These are phyloP conservation scores for Bryum argenteum DNA, from an alignment of 225 moss, liverwort and hornwort species.

Conservation along the genomic window DNA sequence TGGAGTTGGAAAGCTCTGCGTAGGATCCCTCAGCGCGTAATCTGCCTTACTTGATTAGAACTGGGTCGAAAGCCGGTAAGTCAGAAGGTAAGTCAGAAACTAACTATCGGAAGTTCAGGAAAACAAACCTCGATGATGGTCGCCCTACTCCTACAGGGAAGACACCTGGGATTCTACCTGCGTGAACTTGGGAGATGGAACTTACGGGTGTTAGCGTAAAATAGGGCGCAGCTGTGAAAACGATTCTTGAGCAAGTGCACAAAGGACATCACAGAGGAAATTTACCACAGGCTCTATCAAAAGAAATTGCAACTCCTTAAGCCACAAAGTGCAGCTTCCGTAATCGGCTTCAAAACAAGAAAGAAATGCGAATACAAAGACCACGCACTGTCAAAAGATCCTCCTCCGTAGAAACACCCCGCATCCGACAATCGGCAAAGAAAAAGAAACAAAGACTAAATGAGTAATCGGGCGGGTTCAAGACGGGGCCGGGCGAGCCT, in stretches of 20 bases:
- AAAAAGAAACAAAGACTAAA: too few species aligned
- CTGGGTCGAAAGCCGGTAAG: background rate
- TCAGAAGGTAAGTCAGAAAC: conserved; percentile 9
- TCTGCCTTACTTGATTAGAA: background rate
- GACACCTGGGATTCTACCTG: background rate
- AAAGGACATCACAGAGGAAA: background rate
- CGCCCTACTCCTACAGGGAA: background rate
- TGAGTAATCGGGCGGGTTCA: too few species aligned
- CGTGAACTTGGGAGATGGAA: background rate
- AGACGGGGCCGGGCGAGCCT: too few species aligned
- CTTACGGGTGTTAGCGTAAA: too few species aligned
- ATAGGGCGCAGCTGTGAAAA: too few species aligned
- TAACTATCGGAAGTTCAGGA: background rate
- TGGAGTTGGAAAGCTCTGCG: background rate
- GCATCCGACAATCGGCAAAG: too few species aligned
- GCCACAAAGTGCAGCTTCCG: conserved; percentile 8
- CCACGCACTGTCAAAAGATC: too few species aligned
- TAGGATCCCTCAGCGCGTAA: background rate
- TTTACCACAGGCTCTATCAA: background rate
- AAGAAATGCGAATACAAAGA: background rate
- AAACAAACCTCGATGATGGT: conserved; percentile 21
- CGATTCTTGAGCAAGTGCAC: too few species aligned
- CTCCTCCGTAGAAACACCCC: too few species aligned
- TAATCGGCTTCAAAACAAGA: background rate
- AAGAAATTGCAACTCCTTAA: background rate